phyloP scores from a whole-genome alignment of 495 filamentous ascomycete species.

The Neurospora sp. region DNA sequence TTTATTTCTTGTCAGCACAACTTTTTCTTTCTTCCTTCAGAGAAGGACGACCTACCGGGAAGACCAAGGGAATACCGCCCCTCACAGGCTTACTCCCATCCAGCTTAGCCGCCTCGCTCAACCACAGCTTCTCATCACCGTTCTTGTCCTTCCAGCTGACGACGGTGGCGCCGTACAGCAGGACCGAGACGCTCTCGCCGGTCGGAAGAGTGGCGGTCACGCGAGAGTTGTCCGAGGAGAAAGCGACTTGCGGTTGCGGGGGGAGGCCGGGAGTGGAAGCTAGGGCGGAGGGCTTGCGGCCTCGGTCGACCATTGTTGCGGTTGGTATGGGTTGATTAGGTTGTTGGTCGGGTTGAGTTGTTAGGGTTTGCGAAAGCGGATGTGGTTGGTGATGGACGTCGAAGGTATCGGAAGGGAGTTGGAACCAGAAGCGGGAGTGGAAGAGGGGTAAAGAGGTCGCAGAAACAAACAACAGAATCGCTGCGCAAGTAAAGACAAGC shows the following conservation, averaged over 20 bases:
- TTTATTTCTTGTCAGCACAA: neutral
- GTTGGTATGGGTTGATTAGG: constrained; percentile 1
- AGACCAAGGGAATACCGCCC: constrained; percentile 86
- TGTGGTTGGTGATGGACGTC: neutral
- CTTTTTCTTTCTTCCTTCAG: neutral
- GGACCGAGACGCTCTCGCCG: constrained; percentile 73
- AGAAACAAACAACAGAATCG: neutral
- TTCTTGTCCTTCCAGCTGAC: constrained; percentile 77
- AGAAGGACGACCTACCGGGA: constrained; percentile 56
- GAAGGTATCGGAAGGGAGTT: neutral
- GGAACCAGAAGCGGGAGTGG: neutral
- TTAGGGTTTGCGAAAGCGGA: neutral
- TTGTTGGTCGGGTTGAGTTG: neutral
- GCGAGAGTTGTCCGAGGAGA: constrained; percentile 51
- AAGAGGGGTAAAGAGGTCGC: neutral
- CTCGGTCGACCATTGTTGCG: constrained; percentile 63
- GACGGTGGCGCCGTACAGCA: constrained; percentile 88
- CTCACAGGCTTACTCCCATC: constrained; percentile 53
- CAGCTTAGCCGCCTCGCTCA: constrained; percentile 63
- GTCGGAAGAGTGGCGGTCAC: constrained; percentile 69
- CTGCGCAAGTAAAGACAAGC: neutral
- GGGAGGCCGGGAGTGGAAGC: constrained; percentile 53
- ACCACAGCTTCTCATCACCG: constrained; percentile 79
- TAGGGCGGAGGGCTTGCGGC: constrained; percentile 72
- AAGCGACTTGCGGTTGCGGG: constrained; percentile 57